Evolutionary conservation across 2,329 filamentous ascomycete genomes (phyloP).

Genomic region (Ophiobolus disseminans): DNA sequence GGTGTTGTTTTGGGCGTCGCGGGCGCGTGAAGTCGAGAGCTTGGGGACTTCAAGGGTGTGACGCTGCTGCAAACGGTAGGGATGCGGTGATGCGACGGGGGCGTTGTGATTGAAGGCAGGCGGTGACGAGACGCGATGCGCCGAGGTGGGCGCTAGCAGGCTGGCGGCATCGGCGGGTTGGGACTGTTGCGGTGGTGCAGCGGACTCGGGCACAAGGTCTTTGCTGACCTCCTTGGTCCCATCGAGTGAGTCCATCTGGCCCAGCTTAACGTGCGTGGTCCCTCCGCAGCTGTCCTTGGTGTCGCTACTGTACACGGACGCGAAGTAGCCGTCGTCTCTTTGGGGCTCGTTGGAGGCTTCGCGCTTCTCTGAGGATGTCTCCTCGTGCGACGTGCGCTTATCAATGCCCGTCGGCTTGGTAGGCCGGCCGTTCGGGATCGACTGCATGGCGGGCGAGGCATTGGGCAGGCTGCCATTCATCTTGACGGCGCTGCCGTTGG

Average conservation of each 20-base stretch:
- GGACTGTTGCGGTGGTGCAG: conserved; percentile 18
- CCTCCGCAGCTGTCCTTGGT: conserved; percentile 39
- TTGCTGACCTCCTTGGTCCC: conserved; percentile 39
- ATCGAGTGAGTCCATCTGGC: conserved; percentile 32
- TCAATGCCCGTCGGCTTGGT: conserved; percentile 42
- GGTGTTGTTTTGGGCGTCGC: conserved; percentile 64
- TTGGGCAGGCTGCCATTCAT: conserved; percentile 46
- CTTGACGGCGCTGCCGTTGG: conserved; percentile 37
- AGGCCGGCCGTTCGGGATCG: conserved; percentile 47
- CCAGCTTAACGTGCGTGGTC: conserved; percentile 49
- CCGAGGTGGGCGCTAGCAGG: conserved; percentile 47
- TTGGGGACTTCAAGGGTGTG: conserved; percentile 90
- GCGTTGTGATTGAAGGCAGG: conserved; percentile 61
- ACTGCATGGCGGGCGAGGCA: conserved; percentile 31
- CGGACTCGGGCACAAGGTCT: conserved; percentile 29
- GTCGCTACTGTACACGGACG: conserved; percentile 46
- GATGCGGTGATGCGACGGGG: conserved; percentile 59
- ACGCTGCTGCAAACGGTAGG: conserved; percentile 73
- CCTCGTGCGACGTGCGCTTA: conserved; percentile 48
- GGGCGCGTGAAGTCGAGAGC: conserved; percentile 65
- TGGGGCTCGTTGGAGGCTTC: conserved; percentile 34
- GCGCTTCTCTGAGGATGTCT: conserved; percentile 34
- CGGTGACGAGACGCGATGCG: conserved; percentile 68
- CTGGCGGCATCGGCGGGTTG: conserved; percentile 29
- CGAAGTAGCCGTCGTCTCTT: conserved; percentile 58